These are phyloP conservation scores for Xylariaceae sp. DNA, from an alignment of 2,329 filamentous ascomycete genomes.

Conservation along the genomic window DNA sequence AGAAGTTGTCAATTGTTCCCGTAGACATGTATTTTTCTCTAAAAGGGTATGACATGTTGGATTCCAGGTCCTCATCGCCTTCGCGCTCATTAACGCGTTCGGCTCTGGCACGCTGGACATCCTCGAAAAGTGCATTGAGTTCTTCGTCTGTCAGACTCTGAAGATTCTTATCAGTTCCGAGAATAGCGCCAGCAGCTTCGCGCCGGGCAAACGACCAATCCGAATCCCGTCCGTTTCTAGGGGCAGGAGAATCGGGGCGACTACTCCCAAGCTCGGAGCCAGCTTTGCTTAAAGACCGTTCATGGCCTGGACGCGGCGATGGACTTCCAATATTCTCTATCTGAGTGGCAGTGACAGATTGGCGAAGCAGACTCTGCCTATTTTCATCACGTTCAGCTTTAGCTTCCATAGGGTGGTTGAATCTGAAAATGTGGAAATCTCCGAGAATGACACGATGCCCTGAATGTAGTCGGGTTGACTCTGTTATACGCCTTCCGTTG, in stretches of 20 bases:
- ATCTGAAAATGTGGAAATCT: conserved; percentile 97
- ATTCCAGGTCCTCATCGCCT: conserved; percentile 86
- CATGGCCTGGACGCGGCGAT: conserved; percentile 62
- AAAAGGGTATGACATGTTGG: conserved; percentile 78
- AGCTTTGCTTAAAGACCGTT: conserved; percentile 73
- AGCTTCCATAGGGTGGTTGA: conserved; percentile 96
- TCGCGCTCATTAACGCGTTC: conserved; percentile 69
- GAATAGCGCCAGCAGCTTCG: conserved; percentile 86
- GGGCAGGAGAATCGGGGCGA: conserved; percentile 74
- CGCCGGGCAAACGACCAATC: conserved; percentile 93
- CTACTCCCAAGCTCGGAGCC: conserved; percentile 76
- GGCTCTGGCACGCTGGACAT: conserved; percentile 83
- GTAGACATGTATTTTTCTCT: conserved; percentile 95
- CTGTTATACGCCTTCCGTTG: conserved; percentile 85
- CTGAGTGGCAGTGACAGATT: conserved; percentile 67
- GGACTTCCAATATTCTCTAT: conserved; percentile 54
- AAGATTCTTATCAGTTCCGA: conserved; percentile 89
- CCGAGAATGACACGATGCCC: conserved; percentile 93
- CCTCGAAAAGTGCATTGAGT: conserved; percentile 87
- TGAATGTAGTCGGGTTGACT: conserved; percentile 80
- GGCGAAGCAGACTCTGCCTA: conserved; percentile 78
- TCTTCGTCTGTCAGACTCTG: conserved; percentile 89
- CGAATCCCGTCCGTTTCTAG: conserved; percentile 69
- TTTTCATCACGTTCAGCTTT: conserved; percentile 86
- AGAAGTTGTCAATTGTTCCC: conserved; percentile 93